Conservation (phyloP, 164 flowering plant genomes). For the Euptelea pleiosperma region DNA sequence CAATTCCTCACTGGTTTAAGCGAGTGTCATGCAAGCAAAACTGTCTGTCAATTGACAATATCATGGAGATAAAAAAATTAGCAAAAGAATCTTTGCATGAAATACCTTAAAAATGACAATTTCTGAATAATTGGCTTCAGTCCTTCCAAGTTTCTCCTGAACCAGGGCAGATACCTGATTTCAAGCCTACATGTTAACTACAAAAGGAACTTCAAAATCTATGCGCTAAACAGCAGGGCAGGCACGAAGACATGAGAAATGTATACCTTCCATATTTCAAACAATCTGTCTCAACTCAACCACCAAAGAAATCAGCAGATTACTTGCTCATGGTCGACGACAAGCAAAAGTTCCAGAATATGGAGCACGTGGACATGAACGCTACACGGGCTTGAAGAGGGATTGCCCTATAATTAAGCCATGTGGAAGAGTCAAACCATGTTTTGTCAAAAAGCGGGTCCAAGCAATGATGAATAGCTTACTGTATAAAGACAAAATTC, state of each 20-base stretch:
- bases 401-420: slow-evolving; percentile 41
- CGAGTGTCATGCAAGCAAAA: too few relatives aligned
- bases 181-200: not conserved
- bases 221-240: too few relatives aligned
- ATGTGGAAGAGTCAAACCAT: not conserved
- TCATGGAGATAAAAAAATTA: too few relatives aligned
- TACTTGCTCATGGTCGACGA: slow-evolving; percentile 78
- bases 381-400: slow-evolving; percentile 92
- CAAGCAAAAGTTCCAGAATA: slow-evolving; percentile 82
- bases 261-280: too few relatives aligned
- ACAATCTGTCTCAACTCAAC: too few relatives aligned
- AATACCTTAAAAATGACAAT: not conserved
- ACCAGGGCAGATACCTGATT: not conserved
- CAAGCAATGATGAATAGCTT: too few relatives aligned
- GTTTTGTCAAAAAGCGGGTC: not conserved
- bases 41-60: too few relatives aligned
- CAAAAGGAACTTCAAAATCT: too few relatives aligned
- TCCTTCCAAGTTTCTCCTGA: not conserved
- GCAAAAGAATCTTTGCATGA: too few relatives aligned
- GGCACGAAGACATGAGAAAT: too few relatives aligned
- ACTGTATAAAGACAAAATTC: too few relatives aligned
- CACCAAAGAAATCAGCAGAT: not conserved
- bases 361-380: slow-evolving; percentile 80
- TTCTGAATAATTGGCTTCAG: not conserved
- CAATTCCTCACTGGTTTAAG: too few relatives aligned